Evolutionary conservation across 106 monocot species (phyloP).

Genomic region (Dendrobium officinale): DNA sequence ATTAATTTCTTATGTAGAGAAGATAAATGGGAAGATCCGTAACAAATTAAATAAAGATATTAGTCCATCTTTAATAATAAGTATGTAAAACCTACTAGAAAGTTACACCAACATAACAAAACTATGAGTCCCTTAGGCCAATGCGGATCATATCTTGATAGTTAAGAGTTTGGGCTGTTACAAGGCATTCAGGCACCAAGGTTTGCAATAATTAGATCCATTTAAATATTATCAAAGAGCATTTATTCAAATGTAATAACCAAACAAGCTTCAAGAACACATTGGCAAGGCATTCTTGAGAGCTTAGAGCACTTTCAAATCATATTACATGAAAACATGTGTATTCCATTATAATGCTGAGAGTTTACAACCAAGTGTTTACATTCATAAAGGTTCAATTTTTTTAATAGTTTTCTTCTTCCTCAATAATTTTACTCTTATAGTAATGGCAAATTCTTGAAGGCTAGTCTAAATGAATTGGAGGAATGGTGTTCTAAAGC

Average conservation of each 20-base stretch:
- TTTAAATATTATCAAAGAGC: conserved; percentile 55
- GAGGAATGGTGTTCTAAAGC: conserved; percentile 72
- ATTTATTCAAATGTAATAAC: conserved; percentile 46
- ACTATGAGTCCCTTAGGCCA: too few relatives aligned
- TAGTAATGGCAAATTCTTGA: conserved; percentile 92
- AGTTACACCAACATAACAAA: too few relatives aligned
- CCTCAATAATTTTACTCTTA: conserved; percentile 91
- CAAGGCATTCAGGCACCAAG: conserved; percentile 53
- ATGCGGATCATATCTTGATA: too few relatives aligned
- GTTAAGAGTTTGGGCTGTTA: too few relatives aligned
- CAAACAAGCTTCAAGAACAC: conserved; percentile 74
- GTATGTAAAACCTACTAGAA: conserved; percentile 1
- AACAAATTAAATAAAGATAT: conserved; percentile 95
- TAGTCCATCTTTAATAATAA: conserved; percentile 61
- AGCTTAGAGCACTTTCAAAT: conserved; percentile 51
- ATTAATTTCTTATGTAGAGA: conserved; percentile 85
- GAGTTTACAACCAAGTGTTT: conserved; percentile 83
- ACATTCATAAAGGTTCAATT: conserved; percentile 88
- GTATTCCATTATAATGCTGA: conserved; percentile 73
- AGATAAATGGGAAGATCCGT: conserved; percentile 85
- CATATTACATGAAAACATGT: conserved; percentile 54
- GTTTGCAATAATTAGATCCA: conserved; percentile 46
- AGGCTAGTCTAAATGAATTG: conserved; percentile 86
- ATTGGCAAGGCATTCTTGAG: conserved; percentile 87
- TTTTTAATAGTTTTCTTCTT: conserved; percentile 89